Base-by-base conservation (phyloP, 2,329 filamentous ascomycete species). In the Akanthomyces muscarius region DNA sequence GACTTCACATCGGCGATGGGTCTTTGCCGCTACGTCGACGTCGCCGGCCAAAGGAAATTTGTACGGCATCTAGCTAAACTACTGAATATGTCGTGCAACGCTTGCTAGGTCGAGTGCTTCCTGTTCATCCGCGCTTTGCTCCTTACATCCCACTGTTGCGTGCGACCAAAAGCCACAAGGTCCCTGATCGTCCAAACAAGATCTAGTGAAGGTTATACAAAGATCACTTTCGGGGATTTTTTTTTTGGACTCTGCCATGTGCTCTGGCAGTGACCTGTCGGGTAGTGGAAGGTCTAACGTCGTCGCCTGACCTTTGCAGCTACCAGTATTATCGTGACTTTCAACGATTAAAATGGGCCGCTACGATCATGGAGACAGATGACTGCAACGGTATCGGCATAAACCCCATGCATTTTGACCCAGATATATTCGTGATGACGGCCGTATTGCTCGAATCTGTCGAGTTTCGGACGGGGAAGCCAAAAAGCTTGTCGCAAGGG, bases 311-410 rank as follows among this genome's bases (percentile, higher is more conserved):
- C 51, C 21, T 61, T 11, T 18, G 28, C 50, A 54, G 50, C 48
- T 44, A 52, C 18, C n/a, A n/a, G n/a, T n/a, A n/a, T n/a, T 47
- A 63, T 63, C 61, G 61, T 63, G 61, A 58, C 44, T 61, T 47
- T 57, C 28, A 42, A 47, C 47, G 47, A 63, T 52, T 47, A 58
- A 63, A 63, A 14, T 63, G 61, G 61, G 61, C 54, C 61, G 45
- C 2, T 36, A 63, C 54, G 54, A 63, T 63, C 61, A 14, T 44
- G 53, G 54, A 30, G 61, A 58, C 47, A 63, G 61, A 63, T 63
- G 53, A 14, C 54, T 63, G 54, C 47, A 58, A 63, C 54, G 54
- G 61, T 53, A 52, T 58, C 54, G 38, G 30, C 42, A 33, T 25
- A 11, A 61, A 48, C 30, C 51, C 41, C 30, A 61, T 44, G 42